Base-by-base conservation (phyloP, 2,329 filamentous ascomycete genomes). In the Colletotrichum zoysiae region DNA sequence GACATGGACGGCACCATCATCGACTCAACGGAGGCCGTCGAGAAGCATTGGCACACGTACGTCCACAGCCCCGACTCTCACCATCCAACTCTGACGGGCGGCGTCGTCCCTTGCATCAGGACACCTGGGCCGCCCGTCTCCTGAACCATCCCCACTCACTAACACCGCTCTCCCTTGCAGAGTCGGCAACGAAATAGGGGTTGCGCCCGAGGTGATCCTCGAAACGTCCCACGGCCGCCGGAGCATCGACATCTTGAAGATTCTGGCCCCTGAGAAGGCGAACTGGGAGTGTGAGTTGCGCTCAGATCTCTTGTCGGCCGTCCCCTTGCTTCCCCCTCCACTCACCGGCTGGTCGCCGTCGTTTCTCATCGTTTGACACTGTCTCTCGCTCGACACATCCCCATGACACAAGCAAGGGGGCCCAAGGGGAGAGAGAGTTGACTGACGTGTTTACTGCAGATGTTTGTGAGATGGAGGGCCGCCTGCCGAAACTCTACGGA, bases 171-270 rank as follows among this genome's bases (percentile, higher is more conserved):
- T 60, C 53, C 42, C 62, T 59, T 63, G 63, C 77, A 94, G 92
- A n/a, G 88, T 95, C 75, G 95, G 93, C 61, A 87, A 88, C 12
- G 93, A 97, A 79, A 92, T 98, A 77, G 93, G 93, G 33, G 91
- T 98, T 30, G 90, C 94, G 75, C 93, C 94, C n/a, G 87, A 91
- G 59, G 89, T 92, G 57, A 98, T 99, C 77, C 88, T 98, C 35
- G 88, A 94, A 77, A 97, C 94, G 12, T 97, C 95, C 6, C 96
- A 99, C 82, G 96, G 96, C 73, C 90, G 95, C 71, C 87, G 96
- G 70, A 94, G 91, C 75, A 97, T 98, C 78, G 96, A 99, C 77
- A 90, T 93, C 3, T 86, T 99, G 70, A 89, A 89, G 79, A 85
- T 95, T 38, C 89, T 97, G 70, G 91, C 93, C 74, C 93, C 94